A percentile compares a stretch with the other conserved stretches of the same genome.
Conservation (phyloP, 2,329 filamentous ascomycete species). For the Aspergillus sp. region DNA sequence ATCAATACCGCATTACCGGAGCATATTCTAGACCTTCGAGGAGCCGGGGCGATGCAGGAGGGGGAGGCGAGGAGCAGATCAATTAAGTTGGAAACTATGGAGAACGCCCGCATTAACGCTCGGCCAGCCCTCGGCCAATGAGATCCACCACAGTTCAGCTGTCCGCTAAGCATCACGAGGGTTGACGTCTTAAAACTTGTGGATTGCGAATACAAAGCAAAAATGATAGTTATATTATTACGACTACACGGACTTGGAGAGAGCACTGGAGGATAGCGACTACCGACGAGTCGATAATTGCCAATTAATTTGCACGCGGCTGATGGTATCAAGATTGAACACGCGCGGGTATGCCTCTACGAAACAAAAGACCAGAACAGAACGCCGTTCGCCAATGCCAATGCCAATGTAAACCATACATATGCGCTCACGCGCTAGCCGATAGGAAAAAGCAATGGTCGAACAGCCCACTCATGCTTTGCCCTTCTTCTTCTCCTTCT, state of each 20-base stretch:
- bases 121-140: constrained; percentile 12
- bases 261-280: neutral
- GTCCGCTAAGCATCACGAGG: constrained; percentile 2
- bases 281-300: neutral
- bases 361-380: constrained; percentile 26
- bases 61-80: neutral
- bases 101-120: constrained; percentile 14
- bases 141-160: constrained; percentile 5
- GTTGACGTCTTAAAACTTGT: neutral
- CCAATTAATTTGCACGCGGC: neutral
- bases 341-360: constrained; percentile 18
- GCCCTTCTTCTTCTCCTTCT: constrained; percentile 53
- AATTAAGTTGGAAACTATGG: constrained; percentile 11
- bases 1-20: neutral
- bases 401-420: constrained; percentile 37
- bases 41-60: neutral
- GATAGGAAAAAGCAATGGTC: constrained; percentile 7
- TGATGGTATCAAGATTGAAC: constrained; percentile 21
- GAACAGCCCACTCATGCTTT: constrained; percentile 34
- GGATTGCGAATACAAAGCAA: neutral
- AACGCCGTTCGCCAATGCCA: constrained; percentile 41
- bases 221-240: neutral
- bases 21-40: constrained; percentile 2
- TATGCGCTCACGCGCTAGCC: constrained; percentile 19
- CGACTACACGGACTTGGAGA: neutral